Base-by-base conservation (phyloP, 148 eudicot genomes). In the Hydrangea macrophylla region DNA sequence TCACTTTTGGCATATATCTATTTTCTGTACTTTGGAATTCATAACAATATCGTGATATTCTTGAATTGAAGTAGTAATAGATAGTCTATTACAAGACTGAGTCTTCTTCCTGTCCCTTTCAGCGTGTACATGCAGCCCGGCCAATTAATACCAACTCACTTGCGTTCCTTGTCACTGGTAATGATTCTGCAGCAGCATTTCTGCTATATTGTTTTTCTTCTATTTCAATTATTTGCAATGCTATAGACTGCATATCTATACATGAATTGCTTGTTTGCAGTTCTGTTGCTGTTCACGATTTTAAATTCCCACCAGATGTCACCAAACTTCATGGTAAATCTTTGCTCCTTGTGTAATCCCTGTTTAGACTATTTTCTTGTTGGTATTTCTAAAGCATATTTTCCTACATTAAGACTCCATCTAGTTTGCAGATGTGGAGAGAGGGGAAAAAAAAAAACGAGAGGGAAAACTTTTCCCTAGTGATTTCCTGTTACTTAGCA, bases 231-330 rank as follows among this genome's bases (percentile, higher is more conserved):
- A 15, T 50, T 66, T 22, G 11, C 28, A 53, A 45, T 56, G 2
- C 40, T 44, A 57, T 40, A 27, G n/a, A 55, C 32, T 31, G 31
- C 58, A 12, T 35, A 6, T 73, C 65, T 58, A 50, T 13, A 9
- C 28, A 33, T 42, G 36, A 65, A 48, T 58, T 64, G 63, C 48
- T 20, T 4, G 10, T 22, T n/a, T 62, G 62, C 76, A 81, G 84
- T 81, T 51, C 77, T 81, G 59, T 69, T 81, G 79, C 45, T 81
- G 76, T 78, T 81, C 64, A 81, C 82, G 31, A 74, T 81, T 7
- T 62, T 81, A 58, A 78, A 78, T 69, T 71, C 82, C 30, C 81
- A 76, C 55, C 83, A 81, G 60, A 78, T 81, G 74, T 81, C 85
- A 18, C 75, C 82, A 18, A 78, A 78, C 66, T 81, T 81, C 69